phyloP scores from a whole-genome alignment of 768 basidiomycete genomes.

The Mycena belliarum region DNA sequence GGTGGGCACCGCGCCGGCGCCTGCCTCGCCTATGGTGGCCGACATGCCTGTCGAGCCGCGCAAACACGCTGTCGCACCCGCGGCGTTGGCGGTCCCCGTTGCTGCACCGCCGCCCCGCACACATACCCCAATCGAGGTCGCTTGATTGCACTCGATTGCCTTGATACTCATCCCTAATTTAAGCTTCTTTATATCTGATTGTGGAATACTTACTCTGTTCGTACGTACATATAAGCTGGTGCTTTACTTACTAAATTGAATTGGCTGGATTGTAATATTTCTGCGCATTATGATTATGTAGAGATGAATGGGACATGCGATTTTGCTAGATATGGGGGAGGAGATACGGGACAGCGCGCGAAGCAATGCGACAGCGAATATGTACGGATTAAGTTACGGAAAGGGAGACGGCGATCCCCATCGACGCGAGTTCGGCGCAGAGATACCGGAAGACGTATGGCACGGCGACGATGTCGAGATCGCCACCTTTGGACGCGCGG shows the following conservation, averaged over 20 bases:
- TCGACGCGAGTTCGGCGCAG: constrained; percentile 95
- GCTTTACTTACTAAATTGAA: constrained; percentile 11
- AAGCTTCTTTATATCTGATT: constrained; percentile 11
- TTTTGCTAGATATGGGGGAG: constrained; percentile 9
- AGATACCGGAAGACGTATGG: constrained; percentile 95
- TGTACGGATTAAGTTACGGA: constrained; percentile 53
- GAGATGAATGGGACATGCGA: background rate
- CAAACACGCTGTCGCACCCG: background rate
- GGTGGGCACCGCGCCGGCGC: background rate
- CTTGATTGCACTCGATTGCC: background rate
- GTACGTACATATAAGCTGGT: constrained; percentile 3
- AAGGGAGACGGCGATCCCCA: constrained; percentile 93
- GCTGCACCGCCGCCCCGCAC: constrained; percentile 2
- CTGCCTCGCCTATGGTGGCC: background rate
- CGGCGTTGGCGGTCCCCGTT: background rate
- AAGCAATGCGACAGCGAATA: background rate
- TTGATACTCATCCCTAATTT: constrained; percentile 4
- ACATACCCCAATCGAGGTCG: constrained; percentile 9
- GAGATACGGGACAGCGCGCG: background rate
- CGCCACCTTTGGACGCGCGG: constrained; percentile 63
- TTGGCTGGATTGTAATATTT: background rate
- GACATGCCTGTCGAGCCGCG: constrained; percentile 1
- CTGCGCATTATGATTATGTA: constrained; percentile 7
- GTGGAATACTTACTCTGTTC: constrained; percentile 9
- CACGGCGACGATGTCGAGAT: constrained; percentile 93